Evolutionary conservation across 352 stramenopile species (phyloP).

Genomic region (Achlya hypogyna): DNA sequence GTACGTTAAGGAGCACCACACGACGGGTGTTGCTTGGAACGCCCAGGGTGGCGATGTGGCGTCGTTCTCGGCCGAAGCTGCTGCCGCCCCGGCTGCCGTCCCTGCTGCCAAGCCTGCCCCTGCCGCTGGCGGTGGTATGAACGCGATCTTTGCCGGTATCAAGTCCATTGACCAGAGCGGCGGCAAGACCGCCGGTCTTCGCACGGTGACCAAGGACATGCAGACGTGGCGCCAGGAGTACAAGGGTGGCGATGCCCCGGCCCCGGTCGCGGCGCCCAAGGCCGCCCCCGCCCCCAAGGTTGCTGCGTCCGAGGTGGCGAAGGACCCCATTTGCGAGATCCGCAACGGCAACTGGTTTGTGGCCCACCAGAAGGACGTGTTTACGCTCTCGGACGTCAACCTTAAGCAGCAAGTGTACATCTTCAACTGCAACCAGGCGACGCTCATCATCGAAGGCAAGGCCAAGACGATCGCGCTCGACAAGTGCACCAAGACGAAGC

Average conservation of each 20-base stretch:
- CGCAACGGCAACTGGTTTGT: constrained; percentile 95
- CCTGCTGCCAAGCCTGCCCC: constrained; percentile 27
- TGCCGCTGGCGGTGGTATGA: constrained; percentile 44
- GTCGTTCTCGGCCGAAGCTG: constrained; percentile 28
- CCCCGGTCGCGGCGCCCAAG: constrained; percentile 13
- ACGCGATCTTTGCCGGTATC: constrained; percentile 84
- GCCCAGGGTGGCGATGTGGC: constrained; percentile 53
- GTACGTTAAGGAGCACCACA: constrained; percentile 95
- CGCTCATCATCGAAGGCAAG: constrained; percentile 95
- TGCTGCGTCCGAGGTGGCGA: constrained; percentile 32
- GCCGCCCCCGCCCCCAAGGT: constrained; percentile 24
- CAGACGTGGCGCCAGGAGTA: constrained; percentile 97
- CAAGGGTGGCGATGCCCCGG: constrained; percentile 42
- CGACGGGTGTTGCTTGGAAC: constrained; percentile 92
- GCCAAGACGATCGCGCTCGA: constrained; percentile 96
- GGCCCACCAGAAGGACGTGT: constrained; percentile 90
- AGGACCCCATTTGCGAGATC: constrained; percentile 68
- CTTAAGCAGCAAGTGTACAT: constrained; percentile 96
- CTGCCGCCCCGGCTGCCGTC: constrained; percentile 22
- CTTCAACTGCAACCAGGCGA: constrained; percentile 91
- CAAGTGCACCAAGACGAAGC: constrained; percentile 91
- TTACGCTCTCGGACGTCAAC: constrained; percentile 86
- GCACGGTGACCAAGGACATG: constrained; percentile 95
- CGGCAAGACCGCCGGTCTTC: constrained; percentile 88
- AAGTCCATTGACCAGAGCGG: constrained; percentile 82